phyloP scores from a whole-genome alignment of 768 basidiomycete species.

The Leccinum subgranulosum region DNA sequence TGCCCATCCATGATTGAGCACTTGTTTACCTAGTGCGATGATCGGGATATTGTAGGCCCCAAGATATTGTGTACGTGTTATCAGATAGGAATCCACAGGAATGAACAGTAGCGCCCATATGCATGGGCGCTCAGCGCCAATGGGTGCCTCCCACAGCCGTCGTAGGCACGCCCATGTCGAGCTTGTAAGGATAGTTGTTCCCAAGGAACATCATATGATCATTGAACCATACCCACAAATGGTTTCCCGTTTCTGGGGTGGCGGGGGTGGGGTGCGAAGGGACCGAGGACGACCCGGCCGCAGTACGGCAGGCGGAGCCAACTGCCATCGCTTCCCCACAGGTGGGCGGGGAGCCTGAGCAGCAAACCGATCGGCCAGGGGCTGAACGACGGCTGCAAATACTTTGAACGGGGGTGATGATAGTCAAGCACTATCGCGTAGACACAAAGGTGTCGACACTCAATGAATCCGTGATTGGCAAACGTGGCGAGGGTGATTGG shows the following conservation, averaged over 20 bases:
- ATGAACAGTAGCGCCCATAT: background rate
- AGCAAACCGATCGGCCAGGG: background rate
- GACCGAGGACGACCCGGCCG: background rate
- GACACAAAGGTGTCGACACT: background rate
- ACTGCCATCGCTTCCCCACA: background rate
- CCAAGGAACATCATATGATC: constrained; percentile 4
- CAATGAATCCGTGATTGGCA: background rate
- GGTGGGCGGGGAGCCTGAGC: background rate
- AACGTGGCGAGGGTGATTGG: background rate
- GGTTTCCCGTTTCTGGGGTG: background rate
- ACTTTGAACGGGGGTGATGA: background rate
- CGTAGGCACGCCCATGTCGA: background rate
- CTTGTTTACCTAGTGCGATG: background rate
- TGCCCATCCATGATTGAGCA: background rate
- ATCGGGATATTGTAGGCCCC: constrained; percentile 2
- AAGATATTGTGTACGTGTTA: background rate
- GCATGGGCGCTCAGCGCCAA: background rate
- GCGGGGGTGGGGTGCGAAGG: background rate
- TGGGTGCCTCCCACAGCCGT: background rate
- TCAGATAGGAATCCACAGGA: background rate
- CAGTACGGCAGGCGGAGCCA: background rate
- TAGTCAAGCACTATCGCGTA: background rate
- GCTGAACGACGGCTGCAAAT: background rate
- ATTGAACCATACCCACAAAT: background rate
- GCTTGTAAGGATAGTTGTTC: background rate